Evolutionary conservation across 2,329 filamentous ascomycete species (phyloP).

Genomic region (Geosmithia putterillii): DNA sequence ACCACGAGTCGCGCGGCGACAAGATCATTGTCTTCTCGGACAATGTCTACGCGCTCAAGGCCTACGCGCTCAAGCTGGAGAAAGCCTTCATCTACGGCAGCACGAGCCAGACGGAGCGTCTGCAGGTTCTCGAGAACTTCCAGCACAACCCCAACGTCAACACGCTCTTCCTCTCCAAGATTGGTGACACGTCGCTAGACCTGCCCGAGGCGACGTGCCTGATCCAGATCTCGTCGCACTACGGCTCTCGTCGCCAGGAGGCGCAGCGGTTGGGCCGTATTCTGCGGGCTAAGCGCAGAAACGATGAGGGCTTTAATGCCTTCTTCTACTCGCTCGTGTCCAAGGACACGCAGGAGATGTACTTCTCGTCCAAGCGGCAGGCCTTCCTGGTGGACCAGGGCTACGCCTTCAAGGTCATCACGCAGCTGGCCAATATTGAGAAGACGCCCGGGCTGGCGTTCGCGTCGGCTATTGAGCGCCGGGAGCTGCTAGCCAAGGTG

Average conservation of each 20-base stretch:
- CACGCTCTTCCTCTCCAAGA: slow-evolving; percentile 88
- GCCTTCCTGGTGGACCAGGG: slow-evolving; percentile 96
- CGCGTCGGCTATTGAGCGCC: slow-evolving; percentile 63
- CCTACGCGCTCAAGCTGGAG: slow-evolving; percentile 65
- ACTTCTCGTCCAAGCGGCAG: slow-evolving; percentile 90
- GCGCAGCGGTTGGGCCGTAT: slow-evolving; percentile 86
- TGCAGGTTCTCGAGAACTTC: slow-evolving; percentile 79
- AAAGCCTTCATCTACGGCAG: slow-evolving; percentile 83
- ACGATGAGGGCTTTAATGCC: slow-evolving; percentile 96
- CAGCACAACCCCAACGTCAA: slow-evolving; percentile 77
- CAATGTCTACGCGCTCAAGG: slow-evolving; percentile 76
- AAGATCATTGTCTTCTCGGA: slow-evolving; percentile 96
- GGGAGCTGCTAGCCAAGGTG: slow-evolving; percentile 79
- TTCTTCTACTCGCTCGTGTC: slow-evolving; percentile 98
- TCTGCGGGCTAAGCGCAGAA: slow-evolving; percentile 84
- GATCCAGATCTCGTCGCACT: slow-evolving; percentile 91
- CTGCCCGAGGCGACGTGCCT: slow-evolving; percentile 86
- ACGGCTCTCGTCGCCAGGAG: slow-evolving; percentile 86
- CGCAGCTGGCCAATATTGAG: slow-evolving; percentile 83
- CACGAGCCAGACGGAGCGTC: slow-evolving; percentile 69
- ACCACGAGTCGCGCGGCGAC: slow-evolving; percentile 81
- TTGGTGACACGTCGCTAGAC: slow-evolving; percentile 88
- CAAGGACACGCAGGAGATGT: slow-evolving; percentile 97
- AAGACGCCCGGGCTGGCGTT: slow-evolving; percentile 72
- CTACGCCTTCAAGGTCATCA: slow-evolving; percentile 98